Conservation (phyloP, 1,284 basidiomycete species). For the Melampsora allii-populina region DNA sequence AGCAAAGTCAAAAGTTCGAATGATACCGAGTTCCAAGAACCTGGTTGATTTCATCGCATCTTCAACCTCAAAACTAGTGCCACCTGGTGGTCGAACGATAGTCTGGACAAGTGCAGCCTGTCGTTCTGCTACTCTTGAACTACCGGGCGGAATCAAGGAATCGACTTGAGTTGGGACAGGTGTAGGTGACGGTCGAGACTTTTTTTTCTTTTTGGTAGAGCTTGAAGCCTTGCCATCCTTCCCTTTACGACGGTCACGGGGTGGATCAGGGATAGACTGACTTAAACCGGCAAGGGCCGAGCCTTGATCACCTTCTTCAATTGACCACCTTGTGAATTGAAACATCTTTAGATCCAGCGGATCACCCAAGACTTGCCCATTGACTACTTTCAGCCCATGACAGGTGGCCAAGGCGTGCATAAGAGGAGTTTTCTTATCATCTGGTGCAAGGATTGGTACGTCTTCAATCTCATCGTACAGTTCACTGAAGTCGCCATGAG, state of each 20-base stretch:
- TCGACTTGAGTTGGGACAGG: too few relatives aligned
- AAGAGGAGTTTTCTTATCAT: conserved; percentile 69
- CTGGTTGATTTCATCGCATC: conserved; percentile 70
- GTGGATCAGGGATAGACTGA: conserved; percentile 1
- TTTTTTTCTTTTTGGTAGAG: conserved; percentile 7
- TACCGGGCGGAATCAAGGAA: conserved; percentile 52
- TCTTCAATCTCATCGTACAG: conserved; percentile 82
- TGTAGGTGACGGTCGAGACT: conserved; percentile 9
- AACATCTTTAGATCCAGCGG: conserved; percentile 88
- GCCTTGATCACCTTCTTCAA: conserved; percentile 76
- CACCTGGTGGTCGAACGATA: conserved; percentile 91
- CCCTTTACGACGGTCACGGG: conserved; percentile 13
- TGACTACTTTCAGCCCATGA: conserved; percentile 89
- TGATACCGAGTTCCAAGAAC: conserved; percentile 93
- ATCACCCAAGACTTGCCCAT: conserved; percentile 86
- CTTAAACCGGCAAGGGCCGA: conserved; percentile 20
- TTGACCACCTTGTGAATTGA: conserved; percentile 89
- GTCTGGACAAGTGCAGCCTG: conserved; percentile 92
- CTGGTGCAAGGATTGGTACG: conserved; percentile 65
- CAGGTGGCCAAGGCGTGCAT: conserved; percentile 93
- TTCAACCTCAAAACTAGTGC: conserved; percentile 55
- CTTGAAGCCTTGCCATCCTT: neutral
- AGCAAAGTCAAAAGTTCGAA: conserved; percentile 95
- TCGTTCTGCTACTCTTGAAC: conserved; percentile 59
- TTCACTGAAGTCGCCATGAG: conserved; percentile 73